Percentiles rank a stretch among this genome's conserved stretches.
Conservation (phyloP, 768 basidiomycete species). For the Wakefieldia striispora region DNA sequence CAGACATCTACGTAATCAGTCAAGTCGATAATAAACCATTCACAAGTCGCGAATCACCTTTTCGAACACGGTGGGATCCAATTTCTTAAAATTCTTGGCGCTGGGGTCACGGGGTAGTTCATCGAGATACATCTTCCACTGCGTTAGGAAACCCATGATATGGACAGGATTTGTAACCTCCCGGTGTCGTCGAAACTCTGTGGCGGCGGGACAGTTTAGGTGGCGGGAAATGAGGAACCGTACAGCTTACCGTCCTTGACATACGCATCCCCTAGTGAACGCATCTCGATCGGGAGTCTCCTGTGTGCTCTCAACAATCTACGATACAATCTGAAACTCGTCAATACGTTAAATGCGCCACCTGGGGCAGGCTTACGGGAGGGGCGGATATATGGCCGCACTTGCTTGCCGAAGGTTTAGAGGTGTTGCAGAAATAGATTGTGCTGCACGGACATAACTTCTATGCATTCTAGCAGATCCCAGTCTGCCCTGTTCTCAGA, state of each 20-base stretch:
- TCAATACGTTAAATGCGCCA: neutral
- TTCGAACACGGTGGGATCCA: conserved; percentile 72
- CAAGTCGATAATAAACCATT: neutral
- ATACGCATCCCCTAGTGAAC: conserved; percentile 81
- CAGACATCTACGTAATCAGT: conserved; percentile 62
- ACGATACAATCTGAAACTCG: conserved; percentile 65
- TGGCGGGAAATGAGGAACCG: neutral
- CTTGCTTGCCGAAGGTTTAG: conserved; percentile 62
- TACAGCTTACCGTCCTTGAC: conserved; percentile 65
- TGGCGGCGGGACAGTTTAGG: too few relatives aligned
- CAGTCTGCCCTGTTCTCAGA: neutral
- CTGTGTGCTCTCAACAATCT: conserved; percentile 79
- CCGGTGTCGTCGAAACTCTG: conserved; percentile 86
- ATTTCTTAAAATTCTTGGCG: conserved; percentile 52
- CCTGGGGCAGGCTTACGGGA: conserved; percentile 55
- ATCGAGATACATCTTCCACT: conserved; percentile 95
- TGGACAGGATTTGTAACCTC: conserved; percentile 81
- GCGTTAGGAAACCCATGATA: conserved; percentile 91
- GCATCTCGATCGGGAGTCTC: conserved; percentile 71
- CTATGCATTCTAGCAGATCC: conserved; percentile 12
- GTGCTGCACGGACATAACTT: conserved; percentile 24
- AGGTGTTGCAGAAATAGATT: conserved; percentile 52
- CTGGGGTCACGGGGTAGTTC: conserved; percentile 47
- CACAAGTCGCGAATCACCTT: conserved; percentile 49
- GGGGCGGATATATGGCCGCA: conserved; percentile 72